Conservation (phyloP, 2,329 filamentous ascomycete genomes). For the Podosphaera fusca region DNA sequence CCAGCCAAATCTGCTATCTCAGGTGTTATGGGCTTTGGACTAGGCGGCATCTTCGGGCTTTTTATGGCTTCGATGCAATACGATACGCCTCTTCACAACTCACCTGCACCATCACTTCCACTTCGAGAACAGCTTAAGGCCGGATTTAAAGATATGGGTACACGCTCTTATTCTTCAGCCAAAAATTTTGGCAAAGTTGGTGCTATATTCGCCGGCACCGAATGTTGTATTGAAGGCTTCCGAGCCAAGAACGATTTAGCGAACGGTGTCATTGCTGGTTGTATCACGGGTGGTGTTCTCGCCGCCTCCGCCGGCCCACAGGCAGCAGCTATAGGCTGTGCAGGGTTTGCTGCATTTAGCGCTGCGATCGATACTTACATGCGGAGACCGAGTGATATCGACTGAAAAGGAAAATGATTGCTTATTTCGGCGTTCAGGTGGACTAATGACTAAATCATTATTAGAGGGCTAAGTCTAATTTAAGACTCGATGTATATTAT, state of each 20-base stretch:
- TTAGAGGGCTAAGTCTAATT: too few relatives aligned
- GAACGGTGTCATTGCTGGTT: slow-evolving; percentile 75
- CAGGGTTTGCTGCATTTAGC: slow-evolving; percentile 81
- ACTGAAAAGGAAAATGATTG: slow-evolving; percentile 6
- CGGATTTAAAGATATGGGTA: slow-evolving; percentile 90
- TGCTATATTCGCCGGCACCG: slow-evolving; percentile 72
- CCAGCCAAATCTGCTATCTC: slow-evolving; percentile 71
- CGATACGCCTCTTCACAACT: slow-evolving; percentile 54
- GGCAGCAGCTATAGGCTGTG: slow-evolving; percentile 69
- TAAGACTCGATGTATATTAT: too few relatives aligned
- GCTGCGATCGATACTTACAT: slow-evolving; percentile 84
- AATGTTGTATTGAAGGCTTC: slow-evolving; percentile 84
- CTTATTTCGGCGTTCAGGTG: too few relatives aligned
- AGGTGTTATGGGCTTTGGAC: slow-evolving; percentile 79
- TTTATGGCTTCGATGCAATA: slow-evolving; percentile 99
- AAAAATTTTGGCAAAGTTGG: slow-evolving; percentile 93
- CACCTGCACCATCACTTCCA: slow-evolving; percentile 36
- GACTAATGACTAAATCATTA: too few relatives aligned
- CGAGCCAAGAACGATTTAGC: slow-evolving; percentile 81
- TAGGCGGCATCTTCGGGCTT: slow-evolving; percentile 82
- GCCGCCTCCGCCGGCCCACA: slow-evolving; percentile 74
- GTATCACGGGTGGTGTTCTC: slow-evolving; percentile 72
- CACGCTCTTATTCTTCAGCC: slow-evolving; percentile 56
- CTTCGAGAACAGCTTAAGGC: slow-evolving; percentile 59
- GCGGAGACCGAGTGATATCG: slow-evolving; percentile 46